Base-by-base conservation (phyloP, 2,329 filamentous ascomycete genomes). In the Penicillium sp. region DNA sequence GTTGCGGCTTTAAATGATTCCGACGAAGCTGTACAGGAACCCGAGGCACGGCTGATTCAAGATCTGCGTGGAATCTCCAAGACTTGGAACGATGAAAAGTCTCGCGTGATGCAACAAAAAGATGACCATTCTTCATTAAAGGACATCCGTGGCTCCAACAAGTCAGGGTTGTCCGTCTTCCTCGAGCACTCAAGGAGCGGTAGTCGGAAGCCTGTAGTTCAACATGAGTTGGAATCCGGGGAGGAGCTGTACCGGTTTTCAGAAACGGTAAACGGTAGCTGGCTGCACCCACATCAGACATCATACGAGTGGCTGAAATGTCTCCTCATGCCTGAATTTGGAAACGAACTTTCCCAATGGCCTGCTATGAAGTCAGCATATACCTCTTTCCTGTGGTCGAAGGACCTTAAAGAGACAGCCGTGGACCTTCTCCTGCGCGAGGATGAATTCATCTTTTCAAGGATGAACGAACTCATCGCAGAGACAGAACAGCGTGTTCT, bases 121-220 rank as follows among this genome's bases (percentile, higher is more conserved):
- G 83, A 86, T 60, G 80, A 81, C 49, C 75, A 82, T 38, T 82
- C 84, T 28, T 74, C 78, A 15, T 70, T 84, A 56, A 79, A 81
- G 12, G 82, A 81, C 30, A 80, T 84, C 13, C 77, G 79, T 58
- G 81, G 83, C 51, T 79, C 78, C 63, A 76, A 75, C 61, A 77
- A 75, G 54, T 78, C 82, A 47, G 84, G 84, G 1, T 67, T 86
- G 50, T 81, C 83, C 56, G 80, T 85, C 5, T 87, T 87, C 61
- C 75, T 86, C n/a, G 84, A 85, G 44, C 83, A 86, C 68, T 83
- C 84, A 2, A 84, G 82, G 58, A 78, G 81, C 60, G 72, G 75
- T 44, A 73, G 70, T 33, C 78, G 78, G 38, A 81, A 80, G 60
- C 68, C 75, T 1, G 74, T 75, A 28, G 66, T 72, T 6, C 80